Evolutionary conservation across 768 basidiomycete species (phyloP).

Genomic region (Lentinula detonsa): DNA sequence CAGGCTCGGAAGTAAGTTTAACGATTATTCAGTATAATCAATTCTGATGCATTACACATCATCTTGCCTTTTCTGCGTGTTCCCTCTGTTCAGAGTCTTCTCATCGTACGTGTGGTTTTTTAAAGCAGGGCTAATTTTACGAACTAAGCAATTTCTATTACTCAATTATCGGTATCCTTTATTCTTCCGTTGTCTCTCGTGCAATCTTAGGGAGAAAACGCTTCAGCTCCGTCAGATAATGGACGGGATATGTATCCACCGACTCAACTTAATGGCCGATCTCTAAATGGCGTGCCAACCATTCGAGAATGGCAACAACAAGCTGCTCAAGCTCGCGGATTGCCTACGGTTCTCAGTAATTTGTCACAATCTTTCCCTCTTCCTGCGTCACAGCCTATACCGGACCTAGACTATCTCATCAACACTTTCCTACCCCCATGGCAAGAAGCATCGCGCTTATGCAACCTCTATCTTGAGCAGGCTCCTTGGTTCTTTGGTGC

Average conservation of each 20-base stretch:
- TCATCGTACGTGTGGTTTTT: constrained; percentile 38
- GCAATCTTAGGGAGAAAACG: neutral
- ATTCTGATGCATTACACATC: neutral
- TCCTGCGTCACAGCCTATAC: constrained; percentile 25
- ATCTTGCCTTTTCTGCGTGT: neutral
- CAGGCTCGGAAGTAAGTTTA: constrained; percentile 59
- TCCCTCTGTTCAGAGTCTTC: constrained; percentile 35
- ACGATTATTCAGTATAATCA: neutral
- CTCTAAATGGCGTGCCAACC: neutral
- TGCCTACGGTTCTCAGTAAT: constrained; percentile 8
- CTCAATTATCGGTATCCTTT: neutral
- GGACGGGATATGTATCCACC: neutral
- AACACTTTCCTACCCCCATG: constrained; percentile 56
- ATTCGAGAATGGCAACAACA: constrained; percentile 5
- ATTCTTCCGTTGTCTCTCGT: neutral
- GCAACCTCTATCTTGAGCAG: constrained; percentile 69
- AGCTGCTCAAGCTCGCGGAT: neutral
- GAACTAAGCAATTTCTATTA: neutral
- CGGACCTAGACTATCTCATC: constrained; percentile 41
- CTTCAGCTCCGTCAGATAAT: neutral
- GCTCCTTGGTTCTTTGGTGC: constrained; percentile 80
- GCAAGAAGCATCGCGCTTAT: constrained; percentile 50
- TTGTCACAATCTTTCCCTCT: constrained; percentile 43
- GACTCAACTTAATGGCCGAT: neutral
- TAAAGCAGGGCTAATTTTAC: neutral